Evolutionary conservation across 2,329 filamentous ascomycete genomes (phyloP).

Genomic region (Pyricularia sp.): DNA sequence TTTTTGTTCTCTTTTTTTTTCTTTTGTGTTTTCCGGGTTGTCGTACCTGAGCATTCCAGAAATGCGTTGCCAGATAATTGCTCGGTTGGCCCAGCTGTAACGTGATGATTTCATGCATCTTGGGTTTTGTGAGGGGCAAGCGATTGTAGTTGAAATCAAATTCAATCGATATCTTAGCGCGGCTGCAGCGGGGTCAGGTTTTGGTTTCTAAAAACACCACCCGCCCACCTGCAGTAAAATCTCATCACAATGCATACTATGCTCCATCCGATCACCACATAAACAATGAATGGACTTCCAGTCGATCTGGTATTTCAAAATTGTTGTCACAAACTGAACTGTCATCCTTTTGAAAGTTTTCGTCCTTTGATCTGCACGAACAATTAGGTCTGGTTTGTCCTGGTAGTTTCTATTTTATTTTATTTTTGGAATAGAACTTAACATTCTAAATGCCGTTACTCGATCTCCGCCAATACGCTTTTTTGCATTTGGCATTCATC

Average conservation of each 20-base stretch:
- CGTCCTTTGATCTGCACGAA: background rate
- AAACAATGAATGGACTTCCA: too few species aligned
- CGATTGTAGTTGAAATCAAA: background rate
- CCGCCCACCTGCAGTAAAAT: background rate
- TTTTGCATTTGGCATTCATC: too few species aligned
- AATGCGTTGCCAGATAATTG: constrained; percentile 91
- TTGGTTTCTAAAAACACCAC: background rate
- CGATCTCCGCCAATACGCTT: too few species aligned
- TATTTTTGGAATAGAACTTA: too few species aligned
- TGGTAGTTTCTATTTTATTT: background rate
- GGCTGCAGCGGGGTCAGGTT: background rate
- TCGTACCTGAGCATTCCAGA: constrained; percentile 84
- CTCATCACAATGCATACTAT: background rate
- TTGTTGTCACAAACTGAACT: background rate
- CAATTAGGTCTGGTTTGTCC: too few species aligned
- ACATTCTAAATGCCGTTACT: too few species aligned
- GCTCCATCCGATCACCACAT: background rate
- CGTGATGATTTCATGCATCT: constrained; percentile 91
- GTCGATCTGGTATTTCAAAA: background rate
- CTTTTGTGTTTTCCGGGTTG: too few species aligned
- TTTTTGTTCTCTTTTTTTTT: too few species aligned
- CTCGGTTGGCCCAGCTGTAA: constrained; percentile 87
- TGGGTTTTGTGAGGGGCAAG: background rate
- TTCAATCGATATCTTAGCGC: background rate
- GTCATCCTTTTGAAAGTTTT: background rate